Evolutionary conservation across 2,329 filamentous ascomycete species (phyloP), one percentile per base, ranked within the genome.

Genomic region (Xylariaceae sp.): DNA sequence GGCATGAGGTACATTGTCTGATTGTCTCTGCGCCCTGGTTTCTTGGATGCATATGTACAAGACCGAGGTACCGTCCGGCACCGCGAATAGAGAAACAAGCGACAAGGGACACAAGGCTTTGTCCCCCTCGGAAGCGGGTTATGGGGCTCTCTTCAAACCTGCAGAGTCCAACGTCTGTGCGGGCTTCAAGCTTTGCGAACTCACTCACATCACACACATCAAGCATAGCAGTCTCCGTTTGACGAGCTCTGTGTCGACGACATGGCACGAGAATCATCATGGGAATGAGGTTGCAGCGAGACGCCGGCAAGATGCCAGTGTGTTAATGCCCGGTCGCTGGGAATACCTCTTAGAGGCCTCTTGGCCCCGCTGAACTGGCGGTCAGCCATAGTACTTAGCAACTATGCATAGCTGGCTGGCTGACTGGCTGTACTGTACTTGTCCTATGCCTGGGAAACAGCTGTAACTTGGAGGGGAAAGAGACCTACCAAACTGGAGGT

Each of bases 311-410:
- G 18, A 17, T 36, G 19, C 7, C 33, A 36, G 18, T 15, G 28
- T 38, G 48, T 51, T 49, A 43, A 51, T 53, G 48, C 54, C 54
- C 49, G 51, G 49, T 50, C 51, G 47, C 52, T 48, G 53, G 56
- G 53, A 58, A 52, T 47, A 51, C 38, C 9, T 29, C 26, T n/a
- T 29, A 9, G 26, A 17, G 30, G 42, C 44, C 50, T 54, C 47
- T 54, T 49, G 52, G 54, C 50, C 47, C 57, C 34, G 61, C 65
- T 64, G 65, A 72, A 73, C 66, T 73, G 68, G 70, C 70, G 70
- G 69, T 73, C 69, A 73, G 60, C 55, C 60, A 59, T n/a, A n/a
- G n/a, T n/a, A n/a, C n/a, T n/a, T n/a, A n/a, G n/a, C n/a, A n/a
- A n/a, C n/a, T n/a, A n/a, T n/a, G n/a, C n/a, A n/a, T n/a, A n/a